A percentile compares a stretch with the other conserved stretches of the same genome.
These are phyloP conservation scores for Solanum paucissectum DNA, from an alignment of 257 asterid genomes.

Conservation along the genomic window DNA sequence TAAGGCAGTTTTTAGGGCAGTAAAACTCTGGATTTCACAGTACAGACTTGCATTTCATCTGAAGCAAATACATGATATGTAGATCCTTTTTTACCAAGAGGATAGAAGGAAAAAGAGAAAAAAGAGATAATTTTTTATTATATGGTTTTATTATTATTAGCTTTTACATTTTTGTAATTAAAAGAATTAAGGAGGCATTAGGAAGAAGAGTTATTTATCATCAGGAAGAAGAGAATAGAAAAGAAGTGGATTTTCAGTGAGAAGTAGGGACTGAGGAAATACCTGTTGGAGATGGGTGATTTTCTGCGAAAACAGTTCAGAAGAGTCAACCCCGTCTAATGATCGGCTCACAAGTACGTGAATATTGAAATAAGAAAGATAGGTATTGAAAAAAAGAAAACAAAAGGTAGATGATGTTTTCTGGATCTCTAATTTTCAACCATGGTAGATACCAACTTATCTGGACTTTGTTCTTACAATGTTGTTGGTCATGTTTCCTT, in stretches of 20 bases:
- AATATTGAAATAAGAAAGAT: not conserved
- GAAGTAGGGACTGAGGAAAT: not conserved
- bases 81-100: not conserved
- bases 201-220: not conserved
- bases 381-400: not conserved
- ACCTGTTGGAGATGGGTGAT: not conserved
- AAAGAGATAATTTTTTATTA: not conserved
- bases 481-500: not conserved
- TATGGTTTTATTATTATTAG: not conserved
- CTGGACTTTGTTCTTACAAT: not conserved
- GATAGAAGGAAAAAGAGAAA: not conserved
- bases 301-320: not conserved
- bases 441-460: not conserved
- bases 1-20: not conserved
- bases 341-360: not conserved
- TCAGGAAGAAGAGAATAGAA: not conserved
- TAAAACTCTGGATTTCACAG: not conserved
- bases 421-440: not conserved
- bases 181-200: not conserved
- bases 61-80: not conserved
- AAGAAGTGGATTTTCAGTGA: not conserved
- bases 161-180: not conserved
- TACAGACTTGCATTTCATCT: not conserved
- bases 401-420: not conserved
- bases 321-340: not conserved